A percentile compares a stretch with the other conserved stretches of the same genome.
Conservation (phyloP, 1,284 basidiomycete species). For the Rhodotorula mucilaginosa region DNA sequence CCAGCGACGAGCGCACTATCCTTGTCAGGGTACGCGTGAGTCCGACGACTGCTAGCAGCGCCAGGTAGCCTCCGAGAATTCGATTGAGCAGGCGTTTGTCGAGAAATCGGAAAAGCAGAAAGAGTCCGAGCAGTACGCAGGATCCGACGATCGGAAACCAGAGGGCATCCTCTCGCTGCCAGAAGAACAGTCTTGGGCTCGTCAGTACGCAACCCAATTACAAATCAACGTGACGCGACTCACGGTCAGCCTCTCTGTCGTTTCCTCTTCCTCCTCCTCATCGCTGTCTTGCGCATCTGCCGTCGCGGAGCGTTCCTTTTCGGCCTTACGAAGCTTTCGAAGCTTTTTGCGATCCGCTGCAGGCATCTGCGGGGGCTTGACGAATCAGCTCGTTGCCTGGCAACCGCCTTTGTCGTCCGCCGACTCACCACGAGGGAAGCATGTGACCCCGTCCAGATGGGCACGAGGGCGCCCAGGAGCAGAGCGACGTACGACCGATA, state of each 20-base stretch:
- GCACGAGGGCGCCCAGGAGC: conserved; percentile 40
- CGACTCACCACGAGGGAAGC: conserved; percentile 32
- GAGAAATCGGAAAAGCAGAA: conserved; percentile 67
- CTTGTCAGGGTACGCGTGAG: conserved; percentile 51
- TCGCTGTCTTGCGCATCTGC: too few species aligned
- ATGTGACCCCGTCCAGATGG: conserved; percentile 41
- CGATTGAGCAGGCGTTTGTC: conserved; percentile 65
- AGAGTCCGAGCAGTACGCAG: conserved; percentile 63
- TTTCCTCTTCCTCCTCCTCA: conserved; percentile 38
- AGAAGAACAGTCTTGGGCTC: neutral
- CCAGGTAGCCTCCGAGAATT: conserved; percentile 54
- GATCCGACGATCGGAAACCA: conserved; percentile 68
- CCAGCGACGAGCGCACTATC: conserved; percentile 34
- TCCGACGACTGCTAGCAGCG: conserved; percentile 36
- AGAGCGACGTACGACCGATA: conserved; percentile 34
- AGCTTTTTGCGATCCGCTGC: conserved; percentile 18
- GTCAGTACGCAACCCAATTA: too few species aligned
- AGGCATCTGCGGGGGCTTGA: conserved; percentile 27
- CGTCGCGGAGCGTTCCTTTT: neutral
- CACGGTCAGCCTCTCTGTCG: conserved; percentile 27
- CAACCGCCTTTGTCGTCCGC: too few species aligned
- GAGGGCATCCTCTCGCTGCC: conserved; percentile 43
- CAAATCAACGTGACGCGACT: neutral
- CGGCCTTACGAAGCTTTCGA: neutral
- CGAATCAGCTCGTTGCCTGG: neutral